A percentile compares a stretch with the other conserved stretches of the same genome.
Conservation (phyloP, 2,329 filamentous ascomycete species). For the Ceratocystis variospora region DNA sequence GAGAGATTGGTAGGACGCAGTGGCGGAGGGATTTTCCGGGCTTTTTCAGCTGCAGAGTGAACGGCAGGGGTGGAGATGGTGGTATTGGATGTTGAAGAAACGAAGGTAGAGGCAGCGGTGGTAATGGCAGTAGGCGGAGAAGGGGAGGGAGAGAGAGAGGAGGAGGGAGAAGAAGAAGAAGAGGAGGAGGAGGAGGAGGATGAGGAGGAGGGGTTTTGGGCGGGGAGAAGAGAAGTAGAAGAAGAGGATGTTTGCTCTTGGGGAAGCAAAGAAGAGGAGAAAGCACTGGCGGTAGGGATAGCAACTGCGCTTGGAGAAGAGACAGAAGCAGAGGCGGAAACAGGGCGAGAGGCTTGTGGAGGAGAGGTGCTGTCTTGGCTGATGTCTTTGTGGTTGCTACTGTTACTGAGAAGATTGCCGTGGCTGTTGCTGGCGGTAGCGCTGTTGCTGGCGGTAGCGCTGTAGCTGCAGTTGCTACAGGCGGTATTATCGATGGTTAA, state of each 20-base stretch:
- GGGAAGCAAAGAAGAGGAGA: slow-evolving; percentile 7
- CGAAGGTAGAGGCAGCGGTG: not conserved
- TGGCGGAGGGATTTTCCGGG: slow-evolving; percentile 11
- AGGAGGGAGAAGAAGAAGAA: not conserved
- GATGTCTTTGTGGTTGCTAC: slow-evolving; percentile 21
- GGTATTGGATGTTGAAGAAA: slow-evolving; percentile 7
- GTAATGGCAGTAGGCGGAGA: not conserved
- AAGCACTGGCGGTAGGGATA: slow-evolving; percentile 17
- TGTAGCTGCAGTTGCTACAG: slow-evolving; percentile 23
- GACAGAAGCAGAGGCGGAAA: slow-evolving; percentile 20
- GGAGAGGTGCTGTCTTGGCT: slow-evolving; percentile 15
- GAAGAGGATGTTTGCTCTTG: slow-evolving; percentile 22
- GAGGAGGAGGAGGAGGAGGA: not conserved
- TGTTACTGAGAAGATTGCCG: slow-evolving; percentile 21
- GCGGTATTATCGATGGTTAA: slow-evolving; percentile 19
- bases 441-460: slow-evolving; percentile 15
- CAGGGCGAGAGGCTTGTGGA: slow-evolving; percentile 20
- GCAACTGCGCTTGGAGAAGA: slow-evolving; percentile 18
- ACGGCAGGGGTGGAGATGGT: slow-evolving; percentile 16
- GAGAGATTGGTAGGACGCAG: slow-evolving; percentile 68
- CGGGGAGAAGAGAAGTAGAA: not conserved
- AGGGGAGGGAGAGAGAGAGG: slow-evolving; percentile 1
- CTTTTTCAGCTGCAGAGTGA: slow-evolving; percentile 23
- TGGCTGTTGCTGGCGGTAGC: slow-evolving; percentile 20
- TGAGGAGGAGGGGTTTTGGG: not conserved